A percentile compares a stretch with the other conserved stretches of the same genome.
phyloP scores from a whole-genome alignment of 768 basidiomycete genomes.

The Leccinum disarticulatum region DNA sequence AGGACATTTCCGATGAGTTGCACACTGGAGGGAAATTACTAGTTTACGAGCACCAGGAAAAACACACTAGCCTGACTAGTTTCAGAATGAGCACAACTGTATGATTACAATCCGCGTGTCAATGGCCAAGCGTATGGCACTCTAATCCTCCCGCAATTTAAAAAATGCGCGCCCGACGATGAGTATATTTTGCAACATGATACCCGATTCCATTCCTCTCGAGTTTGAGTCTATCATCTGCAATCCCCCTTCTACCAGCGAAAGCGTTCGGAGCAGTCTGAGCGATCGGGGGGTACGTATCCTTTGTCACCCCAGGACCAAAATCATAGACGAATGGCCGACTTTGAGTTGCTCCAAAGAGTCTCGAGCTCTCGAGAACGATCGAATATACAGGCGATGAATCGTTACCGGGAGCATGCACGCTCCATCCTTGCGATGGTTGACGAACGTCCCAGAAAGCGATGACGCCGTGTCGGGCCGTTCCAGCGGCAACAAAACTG shows the following conservation, averaged over 20 bases:
- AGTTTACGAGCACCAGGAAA: background rate
- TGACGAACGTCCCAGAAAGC: slow-evolving; percentile 81
- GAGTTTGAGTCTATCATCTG: slow-evolving; percentile 27
- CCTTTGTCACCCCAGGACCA: slow-evolving; percentile 55
- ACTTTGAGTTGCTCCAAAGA: slow-evolving; percentile 78
- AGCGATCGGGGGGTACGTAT: slow-evolving; percentile 51
- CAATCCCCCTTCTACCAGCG: slow-evolving; percentile 13
- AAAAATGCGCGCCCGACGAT: slow-evolving; percentile 22
- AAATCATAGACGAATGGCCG: slow-evolving; percentile 81
- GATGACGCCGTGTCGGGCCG: slow-evolving; percentile 71
- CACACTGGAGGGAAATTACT: background rate
- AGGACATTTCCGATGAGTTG: slow-evolving; percentile 2
- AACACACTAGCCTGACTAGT: background rate
- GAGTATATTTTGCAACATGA: slow-evolving; percentile 50
- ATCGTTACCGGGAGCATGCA: slow-evolving; percentile 79
- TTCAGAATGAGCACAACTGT: background rate
- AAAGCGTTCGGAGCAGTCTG: slow-evolving; percentile 26
- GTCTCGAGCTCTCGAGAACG: slow-evolving; percentile 70
- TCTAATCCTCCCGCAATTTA: slow-evolving; percentile 1
- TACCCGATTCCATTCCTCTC: slow-evolving; percentile 45
- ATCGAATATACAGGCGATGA: slow-evolving; percentile 76
- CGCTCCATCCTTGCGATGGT: slow-evolving; percentile 66
- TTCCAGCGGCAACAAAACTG: slow-evolving; percentile 71
- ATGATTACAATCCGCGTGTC: background rate
- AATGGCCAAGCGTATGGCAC: background rate